These are phyloP conservation scores for Sphagnum contortum DNA, from an alignment of 225 moss, liverwort and hornwort species.

Conservation along the genomic window DNA sequence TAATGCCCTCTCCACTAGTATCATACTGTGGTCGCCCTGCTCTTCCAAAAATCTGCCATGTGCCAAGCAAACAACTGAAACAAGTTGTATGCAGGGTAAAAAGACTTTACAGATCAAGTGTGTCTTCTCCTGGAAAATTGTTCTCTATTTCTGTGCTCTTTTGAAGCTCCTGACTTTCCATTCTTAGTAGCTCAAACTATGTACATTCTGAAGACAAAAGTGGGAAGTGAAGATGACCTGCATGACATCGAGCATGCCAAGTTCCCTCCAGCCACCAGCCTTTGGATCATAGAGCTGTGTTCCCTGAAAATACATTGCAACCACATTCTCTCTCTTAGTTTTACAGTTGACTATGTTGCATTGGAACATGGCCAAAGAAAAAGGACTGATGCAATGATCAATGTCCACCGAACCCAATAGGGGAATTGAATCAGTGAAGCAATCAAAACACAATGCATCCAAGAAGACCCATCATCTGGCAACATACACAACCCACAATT, in stretches of 20 bases:
- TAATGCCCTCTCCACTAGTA: slow-evolving; percentile 98
- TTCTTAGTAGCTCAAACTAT: too few species aligned
- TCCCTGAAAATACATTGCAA: slow-evolving; percentile 31
- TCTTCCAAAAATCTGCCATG: slow-evolving; percentile 77
- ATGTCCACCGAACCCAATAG: too few species aligned
- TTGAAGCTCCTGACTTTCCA: too few species aligned
- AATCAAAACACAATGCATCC: background rate
- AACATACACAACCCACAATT: too few species aligned
- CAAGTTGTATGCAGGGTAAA: background rate
- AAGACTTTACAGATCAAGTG: background rate
- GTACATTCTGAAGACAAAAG: too few species aligned
- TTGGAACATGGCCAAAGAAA: background rate
- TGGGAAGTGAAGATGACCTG: slow-evolving; percentile 33
- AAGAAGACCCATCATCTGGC: background rate
- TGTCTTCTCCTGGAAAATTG: too few species aligned
- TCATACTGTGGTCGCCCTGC: slow-evolving; percentile 97
- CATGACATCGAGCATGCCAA: slow-evolving; percentile 99
- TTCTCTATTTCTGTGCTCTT: too few species aligned
- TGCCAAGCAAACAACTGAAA: background rate
- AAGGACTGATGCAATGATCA: too few species aligned
- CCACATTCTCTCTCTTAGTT: background rate
- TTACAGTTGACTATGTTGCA: background rate
- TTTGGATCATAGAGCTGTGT: slow-evolving; percentile 97
- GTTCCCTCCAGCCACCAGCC: slow-evolving; percentile 95
- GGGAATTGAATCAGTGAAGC: too few species aligned